Base-by-base conservation (phyloP, 305 asterid species). In the Rubia balearica region DNA sequence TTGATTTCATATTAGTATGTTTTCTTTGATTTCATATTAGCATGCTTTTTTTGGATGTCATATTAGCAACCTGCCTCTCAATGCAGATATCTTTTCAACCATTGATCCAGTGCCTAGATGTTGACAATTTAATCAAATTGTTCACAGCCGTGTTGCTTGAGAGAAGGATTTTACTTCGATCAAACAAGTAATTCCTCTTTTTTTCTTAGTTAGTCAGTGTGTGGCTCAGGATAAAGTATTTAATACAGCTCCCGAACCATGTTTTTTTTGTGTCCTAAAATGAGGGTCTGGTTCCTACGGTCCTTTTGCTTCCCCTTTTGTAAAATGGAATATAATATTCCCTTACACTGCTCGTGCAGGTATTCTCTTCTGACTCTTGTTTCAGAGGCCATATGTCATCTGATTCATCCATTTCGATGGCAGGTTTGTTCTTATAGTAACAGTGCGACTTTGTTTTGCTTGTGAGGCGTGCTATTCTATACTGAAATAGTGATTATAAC, bases 401-500 rank as follows among this genome's bases (percentile, higher is more conserved):
- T 94, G 84, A 89, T 94, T 73, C 91, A 94, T 81, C 99, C 99
- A 71, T 94, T 94, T 81, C 92, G 97, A 49, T 94, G 99, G 99
- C 99, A 94, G 99, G 99, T 94, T 67, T 38, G 42, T 67, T 38
- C 11, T 70, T 70, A 27, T 49, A 36, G 21, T 5, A 48, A 8
- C 61, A 49, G 30, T 19, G 41, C 16, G 27, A 36, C 22, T 68
- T 42, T 9, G 27, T 13, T n/a, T 6, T n/a, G n/a, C 36, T 49
- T 22, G 45, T 56, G 30, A n/a, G 59, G 38, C 59, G 0, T 45
- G 14, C 43, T 46, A 27, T 49, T 68, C 60, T 16, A 46, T 8
- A 27, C 45, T 22, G 13, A 17, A 68, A 51, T 17, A n/a, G 17
- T 40, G 22, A 22, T 56, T 68, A 27, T 55, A 49, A 7, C 19